phyloP scores from a whole-genome alignment of 2,329 filamentous ascomycete species.

The Phaeosphaeriaceae sp. region DNA sequence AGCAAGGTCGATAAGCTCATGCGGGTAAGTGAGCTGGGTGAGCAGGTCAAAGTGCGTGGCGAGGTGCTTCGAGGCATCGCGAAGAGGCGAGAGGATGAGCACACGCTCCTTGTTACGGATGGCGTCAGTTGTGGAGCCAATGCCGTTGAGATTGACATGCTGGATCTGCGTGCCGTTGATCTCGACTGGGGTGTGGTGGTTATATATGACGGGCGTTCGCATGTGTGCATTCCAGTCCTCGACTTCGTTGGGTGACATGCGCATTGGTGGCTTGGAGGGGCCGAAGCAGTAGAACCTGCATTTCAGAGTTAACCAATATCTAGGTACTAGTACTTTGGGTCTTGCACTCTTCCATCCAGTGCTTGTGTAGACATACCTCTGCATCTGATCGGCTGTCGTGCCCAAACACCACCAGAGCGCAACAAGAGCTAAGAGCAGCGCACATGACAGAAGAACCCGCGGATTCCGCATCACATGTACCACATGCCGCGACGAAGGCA shows the following conservation, averaged over 20 bases:
- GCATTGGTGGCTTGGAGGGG: constrained; percentile 91
- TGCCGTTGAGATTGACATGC: constrained; percentile 82
- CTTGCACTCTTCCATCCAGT: background rate
- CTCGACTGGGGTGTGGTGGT: constrained; percentile 87
- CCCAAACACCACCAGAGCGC: constrained; percentile 89
- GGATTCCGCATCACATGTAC: constrained; percentile 73
- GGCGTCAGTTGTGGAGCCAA: constrained; percentile 82
- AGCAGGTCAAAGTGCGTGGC: constrained; percentile 93
- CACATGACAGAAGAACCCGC: constrained; percentile 77
- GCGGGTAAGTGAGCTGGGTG: constrained; percentile 88
- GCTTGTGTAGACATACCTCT: constrained; percentile 69
- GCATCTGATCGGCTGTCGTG: constrained; percentile 83
- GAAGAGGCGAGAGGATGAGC: constrained; percentile 89
- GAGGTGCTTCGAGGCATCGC: constrained; percentile 83
- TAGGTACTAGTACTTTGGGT: no score
- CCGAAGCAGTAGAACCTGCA: constrained; percentile 96
- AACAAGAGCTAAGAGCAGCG: constrained; percentile 72
- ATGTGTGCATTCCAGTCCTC: constrained; percentile 87
- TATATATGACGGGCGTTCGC: constrained; percentile 93
- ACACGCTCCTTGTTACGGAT: constrained; percentile 82
- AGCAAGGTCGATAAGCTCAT: constrained; percentile 91
- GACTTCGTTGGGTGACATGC: constrained; percentile 92
- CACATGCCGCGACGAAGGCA: constrained; percentile 76
- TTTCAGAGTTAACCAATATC: constrained; percentile 27
- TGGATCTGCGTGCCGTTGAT: constrained; percentile 82